Base-by-base conservation (phyloP, 139 green algal genomes). In the Deuterostichococcus epilithicus region DNA sequence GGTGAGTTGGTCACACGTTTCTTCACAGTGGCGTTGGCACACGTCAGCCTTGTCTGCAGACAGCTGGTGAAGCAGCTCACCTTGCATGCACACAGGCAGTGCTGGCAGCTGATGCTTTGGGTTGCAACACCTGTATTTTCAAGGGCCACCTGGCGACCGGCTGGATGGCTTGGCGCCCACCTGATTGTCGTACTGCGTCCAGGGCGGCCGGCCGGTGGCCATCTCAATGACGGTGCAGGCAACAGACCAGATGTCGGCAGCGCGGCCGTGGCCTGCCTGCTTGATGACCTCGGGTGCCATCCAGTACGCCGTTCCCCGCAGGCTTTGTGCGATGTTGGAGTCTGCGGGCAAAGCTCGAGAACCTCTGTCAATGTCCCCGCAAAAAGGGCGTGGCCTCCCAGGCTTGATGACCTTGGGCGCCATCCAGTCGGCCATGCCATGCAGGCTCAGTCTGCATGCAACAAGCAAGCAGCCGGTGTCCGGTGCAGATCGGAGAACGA, bases 281-380 rank as follows among this genome's bases (percentile, higher is more conserved):
- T 91, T 97, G 88, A 99, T 98, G 13, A 98, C 92, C 86, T 99
- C 96, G 18, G 96, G 96, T 0, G 96, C 96, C 96, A 99, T 99
- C 95, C 95, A 99, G 88, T 97, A 97, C 15, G 94, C 91, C 5
- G 96, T 98, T 68, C 96, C 96, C 68, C 52, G 52, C 52, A 63
- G 52, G 13, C 13, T n/a, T 28, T 28, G 8, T 28, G 52, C 10
- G 52, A 63, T 63, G 52, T 63, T 63, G 13, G 52, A 63, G 18
- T 63, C 52, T 63, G 52, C 18, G 52, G 13, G 28, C 18, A 28
- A 20, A n/a, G n/a, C n/a, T n/a, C n/a, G n/a, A n/a, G n/a, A n/a
- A n/a, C n/a, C n/a, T n/a, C 86, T 8, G 87, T 95, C 95, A 95
- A 99, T 66, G 98, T 97, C 86, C 98, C 95, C 0, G 94, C 95